Conservation (phyloP, 129 eudicot species). For the Deinandra increscens region DNA sequence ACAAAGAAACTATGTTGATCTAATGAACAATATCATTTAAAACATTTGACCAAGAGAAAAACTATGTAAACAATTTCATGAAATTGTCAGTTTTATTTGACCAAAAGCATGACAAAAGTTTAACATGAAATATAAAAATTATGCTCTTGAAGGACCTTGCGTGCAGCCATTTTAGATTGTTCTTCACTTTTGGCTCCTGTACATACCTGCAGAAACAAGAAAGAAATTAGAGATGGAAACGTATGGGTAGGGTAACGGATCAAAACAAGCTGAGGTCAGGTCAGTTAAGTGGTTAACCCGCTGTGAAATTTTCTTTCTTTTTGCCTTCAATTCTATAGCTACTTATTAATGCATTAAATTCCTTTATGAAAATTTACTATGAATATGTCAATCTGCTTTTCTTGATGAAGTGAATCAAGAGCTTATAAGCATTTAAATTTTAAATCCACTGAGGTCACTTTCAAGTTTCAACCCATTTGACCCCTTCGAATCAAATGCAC, state of each 20-base stretch:
- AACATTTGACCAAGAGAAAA: background rate
- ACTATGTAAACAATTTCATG: background rate
- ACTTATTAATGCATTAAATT: background rate
- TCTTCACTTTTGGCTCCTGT: constrained; percentile 98
- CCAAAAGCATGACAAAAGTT: background rate
- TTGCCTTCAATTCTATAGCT: background rate
- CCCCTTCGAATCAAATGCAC: background rate
- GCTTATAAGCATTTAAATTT: background rate
- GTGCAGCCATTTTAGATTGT: constrained; percentile 80
- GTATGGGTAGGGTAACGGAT: background rate
- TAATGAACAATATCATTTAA: background rate
- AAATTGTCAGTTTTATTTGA: background rate
- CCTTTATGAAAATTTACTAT: background rate
- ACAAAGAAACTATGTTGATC: background rate
- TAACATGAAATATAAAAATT: background rate
- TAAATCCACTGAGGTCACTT: background rate
- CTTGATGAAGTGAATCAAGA: background rate
- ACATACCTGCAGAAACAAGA: constrained; percentile 54
- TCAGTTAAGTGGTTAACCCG: background rate
- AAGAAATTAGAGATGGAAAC: background rate
- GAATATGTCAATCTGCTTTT: background rate
- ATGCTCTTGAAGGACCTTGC: constrained; percentile 55
- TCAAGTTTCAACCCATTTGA: background rate
- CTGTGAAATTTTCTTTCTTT: background rate
- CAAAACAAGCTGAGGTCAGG: background rate